Evolutionary conservation across 805 yeast species (phyloP).

Genomic region (Schizosaccharomyces octosporus): DNA sequence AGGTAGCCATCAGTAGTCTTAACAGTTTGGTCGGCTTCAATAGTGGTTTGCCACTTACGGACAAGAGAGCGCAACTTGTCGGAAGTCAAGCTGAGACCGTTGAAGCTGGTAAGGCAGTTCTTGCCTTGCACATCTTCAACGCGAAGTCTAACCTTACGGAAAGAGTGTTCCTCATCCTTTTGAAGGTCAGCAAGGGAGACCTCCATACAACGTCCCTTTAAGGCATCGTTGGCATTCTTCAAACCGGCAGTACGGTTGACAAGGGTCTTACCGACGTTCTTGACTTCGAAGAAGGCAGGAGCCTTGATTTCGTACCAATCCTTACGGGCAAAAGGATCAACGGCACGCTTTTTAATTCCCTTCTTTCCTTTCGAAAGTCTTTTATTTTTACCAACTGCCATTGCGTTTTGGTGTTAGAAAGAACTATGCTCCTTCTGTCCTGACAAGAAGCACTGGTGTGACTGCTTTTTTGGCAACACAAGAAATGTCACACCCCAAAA

Average conservation of each 20-base stretch:
- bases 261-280: constrained; percentile 94
- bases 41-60: constrained; percentile 96
- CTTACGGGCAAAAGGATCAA: constrained; percentile 97
- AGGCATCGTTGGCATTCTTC: constrained; percentile 88
- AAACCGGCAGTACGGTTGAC: constrained; percentile 97
- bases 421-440: neutral
- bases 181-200: constrained; percentile 90
- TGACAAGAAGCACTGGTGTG: neutral
- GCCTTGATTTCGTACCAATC: constrained; percentile 90
- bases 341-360: constrained; percentile 96
- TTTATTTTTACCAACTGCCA: constrained; percentile 80
- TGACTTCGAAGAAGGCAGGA: constrained; percentile 94
- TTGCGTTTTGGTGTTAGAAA: neutral
- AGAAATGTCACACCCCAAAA: neutral
- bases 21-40: constrained; percentile 93
- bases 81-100: constrained; percentile 93
- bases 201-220: constrained; percentile 93
- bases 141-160: constrained; percentile 91
- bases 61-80: constrained; percentile 94
- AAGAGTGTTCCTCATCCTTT: constrained; percentile 87
- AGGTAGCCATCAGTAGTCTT: constrained; percentile 95
- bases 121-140: constrained; percentile 98
- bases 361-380: constrained; percentile 70
- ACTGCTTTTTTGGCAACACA: neutral
- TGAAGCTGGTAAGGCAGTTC: constrained; percentile 96